Percentiles rank a stretch among this genome's conserved stretches.
phyloP scores from a whole-genome alignment of 495 filamentous ascomycete species.

The Symbiotaphrina buchneri region DNA sequence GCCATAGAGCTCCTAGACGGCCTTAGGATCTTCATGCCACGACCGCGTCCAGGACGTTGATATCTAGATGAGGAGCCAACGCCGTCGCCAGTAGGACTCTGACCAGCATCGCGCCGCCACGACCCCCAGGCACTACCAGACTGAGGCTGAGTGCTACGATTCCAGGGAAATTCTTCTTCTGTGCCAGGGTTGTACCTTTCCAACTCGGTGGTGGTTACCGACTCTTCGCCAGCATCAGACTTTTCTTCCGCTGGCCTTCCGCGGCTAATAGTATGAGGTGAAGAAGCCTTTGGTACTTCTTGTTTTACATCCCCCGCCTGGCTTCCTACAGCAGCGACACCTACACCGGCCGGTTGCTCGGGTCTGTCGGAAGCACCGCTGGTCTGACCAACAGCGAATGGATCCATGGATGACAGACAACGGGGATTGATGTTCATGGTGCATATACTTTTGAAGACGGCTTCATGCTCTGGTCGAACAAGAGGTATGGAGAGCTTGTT shows the following conservation, averaged over 20 bases:
- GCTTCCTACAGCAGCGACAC: too few species aligned
- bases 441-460: constrained; percentile 50
- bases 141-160: background rate
- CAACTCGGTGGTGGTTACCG: background rate
- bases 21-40: constrained; percentile 62
- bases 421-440: constrained; percentile 28
- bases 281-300: too few species aligned
- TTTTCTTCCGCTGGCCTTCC: too few species aligned
- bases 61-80: constrained; percentile 21
- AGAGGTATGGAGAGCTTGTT: constrained; percentile 84
- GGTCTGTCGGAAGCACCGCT: too few species aligned
- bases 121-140: constrained; percentile 34
- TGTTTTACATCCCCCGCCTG: too few species aligned
- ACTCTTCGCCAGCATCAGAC: too few species aligned
- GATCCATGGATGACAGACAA: too few species aligned
- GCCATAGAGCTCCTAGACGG: constrained; percentile 30
- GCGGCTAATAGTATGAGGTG: too few species aligned
- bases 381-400: too few species aligned
- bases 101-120: constrained; percentile 34
- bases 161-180: background rate
- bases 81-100: background rate
- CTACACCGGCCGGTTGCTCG: too few species aligned
- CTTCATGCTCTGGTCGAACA: constrained; percentile 78
- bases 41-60: constrained; percentile 28
- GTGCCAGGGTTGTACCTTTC: background rate